A percentile compares a stretch with the other conserved stretches of the same genome.
phyloP scores from a whole-genome alignment of 2,329 filamentous ascomycete genomes.

The Fusarium paranaense region DNA sequence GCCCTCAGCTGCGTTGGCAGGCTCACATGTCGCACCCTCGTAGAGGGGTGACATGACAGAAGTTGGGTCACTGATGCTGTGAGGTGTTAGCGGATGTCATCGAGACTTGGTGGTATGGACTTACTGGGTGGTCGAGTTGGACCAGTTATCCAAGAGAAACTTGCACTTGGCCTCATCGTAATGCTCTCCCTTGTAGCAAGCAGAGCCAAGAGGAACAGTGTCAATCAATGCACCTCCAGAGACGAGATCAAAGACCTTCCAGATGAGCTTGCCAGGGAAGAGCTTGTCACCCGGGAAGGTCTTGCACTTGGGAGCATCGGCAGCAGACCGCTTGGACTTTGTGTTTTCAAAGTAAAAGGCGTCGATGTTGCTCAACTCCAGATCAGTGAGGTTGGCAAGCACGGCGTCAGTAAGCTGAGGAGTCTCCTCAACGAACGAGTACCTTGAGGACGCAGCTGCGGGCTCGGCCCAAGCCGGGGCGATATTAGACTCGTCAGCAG shows the following conservation, averaged over 20 bases:
- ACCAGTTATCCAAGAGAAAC: neutral
- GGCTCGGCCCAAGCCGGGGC: slow-evolving; percentile 33
- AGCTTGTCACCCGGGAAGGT: slow-evolving; percentile 44
- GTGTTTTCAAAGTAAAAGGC: slow-evolving; percentile 49
- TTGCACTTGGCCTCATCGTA: slow-evolving; percentile 11
- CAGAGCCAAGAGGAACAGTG: slow-evolving; percentile 48
- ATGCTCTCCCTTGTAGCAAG: slow-evolving; percentile 46
- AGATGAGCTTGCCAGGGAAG: slow-evolving; percentile 43
- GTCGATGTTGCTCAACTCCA: slow-evolving; percentile 45
- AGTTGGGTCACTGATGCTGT: slow-evolving; percentile 49
- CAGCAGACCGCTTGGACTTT: slow-evolving; percentile 8
- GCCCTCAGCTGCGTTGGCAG: slow-evolving; percentile 39
- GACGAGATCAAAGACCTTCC: slow-evolving; percentile 51
- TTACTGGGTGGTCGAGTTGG: slow-evolving; percentile 28
- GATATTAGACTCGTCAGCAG: slow-evolving; percentile 39
- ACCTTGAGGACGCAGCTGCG: slow-evolving; percentile 4
- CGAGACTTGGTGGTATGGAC: neutral
- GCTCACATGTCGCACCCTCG: slow-evolving; percentile 53
- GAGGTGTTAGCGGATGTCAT: neutral
- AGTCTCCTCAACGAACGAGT: slow-evolving; percentile 32
- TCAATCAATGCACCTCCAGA: slow-evolving; percentile 47
- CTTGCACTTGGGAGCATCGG: slow-evolving; percentile 40
- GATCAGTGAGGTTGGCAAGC: slow-evolving; percentile 46
- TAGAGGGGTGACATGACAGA: slow-evolving; percentile 56
- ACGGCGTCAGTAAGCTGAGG: slow-evolving; percentile 51